A percentile compares a stretch with the other conserved stretches of the same genome.
phyloP scores from a whole-genome alignment of 176 grass and related monocot genomes.

The Elymus sibiricus region DNA sequence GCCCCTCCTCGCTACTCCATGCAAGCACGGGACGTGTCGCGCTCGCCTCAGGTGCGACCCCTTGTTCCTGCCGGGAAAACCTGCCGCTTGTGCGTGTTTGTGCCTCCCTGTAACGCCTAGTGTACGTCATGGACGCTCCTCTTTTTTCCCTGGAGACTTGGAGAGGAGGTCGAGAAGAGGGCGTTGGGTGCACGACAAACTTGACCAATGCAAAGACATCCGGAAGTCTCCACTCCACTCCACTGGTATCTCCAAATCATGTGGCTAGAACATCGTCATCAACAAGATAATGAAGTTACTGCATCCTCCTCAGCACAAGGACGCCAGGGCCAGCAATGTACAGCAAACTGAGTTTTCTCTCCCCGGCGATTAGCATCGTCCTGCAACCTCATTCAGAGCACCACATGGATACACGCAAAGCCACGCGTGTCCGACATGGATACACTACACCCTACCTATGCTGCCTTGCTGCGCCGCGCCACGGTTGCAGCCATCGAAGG shows the following conservation, averaged over 20 bases:
- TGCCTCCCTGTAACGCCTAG: neutral
- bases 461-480: neutral
- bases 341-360: neutral
- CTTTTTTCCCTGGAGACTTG: too few relatives aligned
- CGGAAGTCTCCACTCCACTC: too few relatives aligned
- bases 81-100: neutral
- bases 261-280: neutral
- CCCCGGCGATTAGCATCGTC: neutral
- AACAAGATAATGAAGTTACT: neutral
- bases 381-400: neutral
- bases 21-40: neutral
- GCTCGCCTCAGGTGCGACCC: neutral
- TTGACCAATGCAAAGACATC: neutral
- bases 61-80: neutral
- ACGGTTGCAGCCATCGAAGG: neutral
- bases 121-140: neutral
- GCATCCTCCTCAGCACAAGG: neutral
- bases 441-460: neutral
- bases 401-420: neutral
- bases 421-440: neutral
- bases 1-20: neutral
- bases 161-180: too few relatives aligned
- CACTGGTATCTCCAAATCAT: neutral
- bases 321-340: too few relatives aligned
- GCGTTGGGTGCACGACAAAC: neutral